Evolutionary conservation across 768 basidiomycete species (phyloP).

Genomic region (Podaxis rugospora): DNA sequence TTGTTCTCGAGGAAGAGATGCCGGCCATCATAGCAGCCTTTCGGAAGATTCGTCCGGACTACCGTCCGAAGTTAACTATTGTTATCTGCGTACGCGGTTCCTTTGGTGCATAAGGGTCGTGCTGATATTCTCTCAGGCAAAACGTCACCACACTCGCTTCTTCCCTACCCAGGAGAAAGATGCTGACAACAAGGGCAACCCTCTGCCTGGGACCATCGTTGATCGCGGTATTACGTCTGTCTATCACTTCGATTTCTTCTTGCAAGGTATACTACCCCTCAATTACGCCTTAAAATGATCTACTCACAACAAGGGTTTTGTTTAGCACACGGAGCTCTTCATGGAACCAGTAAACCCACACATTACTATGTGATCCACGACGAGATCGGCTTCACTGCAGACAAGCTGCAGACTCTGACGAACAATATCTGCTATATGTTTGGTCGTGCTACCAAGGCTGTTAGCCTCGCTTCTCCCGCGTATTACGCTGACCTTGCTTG

Average conservation of each 20-base stretch:
- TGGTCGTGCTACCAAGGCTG: constrained; percentile 83
- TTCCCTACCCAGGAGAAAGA: constrained; percentile 50
- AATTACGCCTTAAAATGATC: background rate
- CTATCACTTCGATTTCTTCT: constrained; percentile 62
- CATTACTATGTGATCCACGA: constrained; percentile 84
- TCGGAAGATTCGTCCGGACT: constrained; percentile 38
- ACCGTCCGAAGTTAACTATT: constrained; percentile 60
- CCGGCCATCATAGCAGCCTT: constrained; percentile 61
- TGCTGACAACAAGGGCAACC: constrained; percentile 67
- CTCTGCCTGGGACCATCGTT: constrained; percentile 75
- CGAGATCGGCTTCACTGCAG: constrained; percentile 64
- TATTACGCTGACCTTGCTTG: constrained; percentile 76
- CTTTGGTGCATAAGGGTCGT: constrained; percentile 3
- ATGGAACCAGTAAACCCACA: constrained; percentile 70
- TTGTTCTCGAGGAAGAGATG: constrained; percentile 60
- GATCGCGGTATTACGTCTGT: constrained; percentile 73
- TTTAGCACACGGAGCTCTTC: constrained; percentile 66
- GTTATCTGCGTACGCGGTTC: constrained; percentile 65
- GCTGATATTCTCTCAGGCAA: constrained; percentile 27
- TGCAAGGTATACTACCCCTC: constrained; percentile 43
- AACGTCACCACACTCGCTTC: constrained; percentile 55
- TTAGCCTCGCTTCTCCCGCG: constrained; percentile 76
- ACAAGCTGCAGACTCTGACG: constrained; percentile 67
- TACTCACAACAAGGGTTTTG: background rate
- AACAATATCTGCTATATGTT: constrained; percentile 76